A percentile compares a stretch with the other conserved stretches of the same genome.
Conservation (phyloP, 2,329 filamentous ascomycete genomes). For the Trichoderma gracile region DNA sequence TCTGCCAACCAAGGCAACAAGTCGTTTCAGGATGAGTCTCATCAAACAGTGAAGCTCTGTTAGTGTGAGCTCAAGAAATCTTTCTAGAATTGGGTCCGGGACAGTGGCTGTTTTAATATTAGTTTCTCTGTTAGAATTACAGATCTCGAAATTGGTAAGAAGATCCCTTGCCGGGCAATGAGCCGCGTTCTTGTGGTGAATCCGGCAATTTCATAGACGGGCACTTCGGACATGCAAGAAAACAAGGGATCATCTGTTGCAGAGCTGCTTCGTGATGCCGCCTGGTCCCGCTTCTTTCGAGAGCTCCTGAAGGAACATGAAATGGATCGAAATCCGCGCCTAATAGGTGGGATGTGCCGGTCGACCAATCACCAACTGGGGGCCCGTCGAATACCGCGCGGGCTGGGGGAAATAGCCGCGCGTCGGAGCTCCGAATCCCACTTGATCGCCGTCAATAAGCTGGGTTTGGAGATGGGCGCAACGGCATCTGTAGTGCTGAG, state of each 20-base stretch:
- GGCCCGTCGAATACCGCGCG: not conserved
- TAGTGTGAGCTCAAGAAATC: not conserved
- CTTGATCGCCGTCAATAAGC: not conserved
- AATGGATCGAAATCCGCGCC: not conserved
- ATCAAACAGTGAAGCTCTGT: slow-evolving; percentile 22
- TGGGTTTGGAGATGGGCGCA: not conserved
- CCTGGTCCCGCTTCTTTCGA: slow-evolving; percentile 2
- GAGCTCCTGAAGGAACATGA: not conserved
- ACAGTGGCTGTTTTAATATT: not conserved
- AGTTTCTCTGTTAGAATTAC: not conserved
- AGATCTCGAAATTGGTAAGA: no score
- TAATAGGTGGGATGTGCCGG: not conserved
- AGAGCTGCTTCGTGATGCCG: not conserved
- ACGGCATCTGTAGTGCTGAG: not conserved
- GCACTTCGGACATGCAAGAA: not conserved
- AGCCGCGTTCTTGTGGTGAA: no score
- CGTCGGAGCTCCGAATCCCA: slow-evolving; percentile 28
- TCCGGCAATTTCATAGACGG: no score
- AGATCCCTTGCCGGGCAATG: no score
- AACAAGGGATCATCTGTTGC: not conserved
- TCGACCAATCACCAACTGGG: slow-evolving; percentile 1
- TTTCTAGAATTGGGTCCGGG: not conserved
- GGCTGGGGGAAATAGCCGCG: slow-evolving; percentile 33
- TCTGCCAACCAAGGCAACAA: slow-evolving; percentile 17
- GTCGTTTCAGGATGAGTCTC: slow-evolving; percentile 23